Conservation (phyloP, 2,329 filamentous ascomycete species). For the Fusarium foetens region DNA sequence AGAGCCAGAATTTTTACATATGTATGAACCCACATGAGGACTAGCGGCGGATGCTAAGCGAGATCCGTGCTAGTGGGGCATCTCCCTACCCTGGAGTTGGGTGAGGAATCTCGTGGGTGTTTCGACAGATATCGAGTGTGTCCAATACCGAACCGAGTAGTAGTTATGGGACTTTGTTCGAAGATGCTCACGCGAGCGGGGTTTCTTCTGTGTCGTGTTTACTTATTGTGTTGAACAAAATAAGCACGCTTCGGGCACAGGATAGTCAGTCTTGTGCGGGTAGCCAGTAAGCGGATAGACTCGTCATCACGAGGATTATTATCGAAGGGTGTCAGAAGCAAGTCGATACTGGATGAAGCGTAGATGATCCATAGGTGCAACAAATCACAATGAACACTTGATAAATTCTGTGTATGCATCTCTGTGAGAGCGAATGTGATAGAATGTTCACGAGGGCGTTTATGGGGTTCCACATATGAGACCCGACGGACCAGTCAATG, state of each 20-base stretch:
- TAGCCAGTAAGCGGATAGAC: neutral
- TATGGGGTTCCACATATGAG: conserved; percentile 15
- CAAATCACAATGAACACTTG: neutral
- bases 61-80: neutral
- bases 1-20: conserved; percentile 20
- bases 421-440: conserved; percentile 11
- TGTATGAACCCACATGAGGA: conserved; percentile 1
- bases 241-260: neutral
- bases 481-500: neutral
- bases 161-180: neutral
- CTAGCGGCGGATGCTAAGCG: conserved; percentile 26
- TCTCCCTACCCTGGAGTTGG: neutral
- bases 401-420: neutral
- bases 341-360: neutral
- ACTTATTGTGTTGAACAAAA: neutral
- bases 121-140: neutral
- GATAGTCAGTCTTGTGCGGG: neutral
- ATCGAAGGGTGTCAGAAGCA: neutral
- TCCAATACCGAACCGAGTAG: neutral
- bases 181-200: conserved; percentile 21
- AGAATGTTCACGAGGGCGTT: conserved; percentile 19
- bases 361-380: neutral
- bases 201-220: neutral
- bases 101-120: neutral
- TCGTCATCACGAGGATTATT: conserved; percentile 10